phyloP scores from a whole-genome alignment of 2,329 filamentous ascomycete species.

The Helotiales sp. region DNA sequence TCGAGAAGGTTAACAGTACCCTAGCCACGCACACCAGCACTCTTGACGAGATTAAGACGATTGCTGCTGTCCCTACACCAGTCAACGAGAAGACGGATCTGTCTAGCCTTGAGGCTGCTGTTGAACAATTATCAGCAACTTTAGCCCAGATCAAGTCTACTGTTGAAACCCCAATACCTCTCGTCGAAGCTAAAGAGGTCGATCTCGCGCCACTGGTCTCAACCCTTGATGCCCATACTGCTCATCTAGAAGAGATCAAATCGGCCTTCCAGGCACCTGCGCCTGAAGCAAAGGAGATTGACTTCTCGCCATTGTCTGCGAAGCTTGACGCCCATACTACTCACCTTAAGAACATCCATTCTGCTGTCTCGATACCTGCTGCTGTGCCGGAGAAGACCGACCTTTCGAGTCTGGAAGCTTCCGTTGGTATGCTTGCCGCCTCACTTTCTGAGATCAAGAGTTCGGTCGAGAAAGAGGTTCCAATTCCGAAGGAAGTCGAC shows the following conservation, averaged over 20 bases:
- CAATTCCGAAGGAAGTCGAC: slow-evolving; percentile 6
- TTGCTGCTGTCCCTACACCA: slow-evolving; percentile 12
- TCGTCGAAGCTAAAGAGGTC: slow-evolving; percentile 6
- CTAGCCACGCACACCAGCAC: slow-evolving; percentile 20
- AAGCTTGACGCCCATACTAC: background rate
- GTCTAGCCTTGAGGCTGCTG: slow-evolving; percentile 14
- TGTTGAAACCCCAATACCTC: slow-evolving; percentile 12
- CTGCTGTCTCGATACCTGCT: background rate
- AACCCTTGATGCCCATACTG: slow-evolving; percentile 11
- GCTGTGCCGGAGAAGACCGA: slow-evolving; percentile 4
- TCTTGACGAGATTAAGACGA: slow-evolving; percentile 24
- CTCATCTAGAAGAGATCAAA: slow-evolving; percentile 17
- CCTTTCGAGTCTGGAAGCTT: slow-evolving; percentile 8
- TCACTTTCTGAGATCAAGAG: slow-evolving; percentile 12
- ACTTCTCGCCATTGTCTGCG: background rate
- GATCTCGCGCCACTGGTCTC: slow-evolving; percentile 15
- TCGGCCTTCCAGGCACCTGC: background rate
- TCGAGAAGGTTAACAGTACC: slow-evolving; percentile 14
- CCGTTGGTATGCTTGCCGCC: background rate
- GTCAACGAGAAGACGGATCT: slow-evolving; percentile 22
- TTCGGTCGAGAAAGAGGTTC: background rate
- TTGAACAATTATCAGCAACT: slow-evolving; percentile 13
- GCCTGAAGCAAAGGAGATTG: background rate
- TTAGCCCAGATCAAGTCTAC: slow-evolving; percentile 24
- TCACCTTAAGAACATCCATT: slow-evolving; percentile 4